Conservation (phyloP, 2,329 filamentous ascomycete species). For the Nemania serpens region DNA sequence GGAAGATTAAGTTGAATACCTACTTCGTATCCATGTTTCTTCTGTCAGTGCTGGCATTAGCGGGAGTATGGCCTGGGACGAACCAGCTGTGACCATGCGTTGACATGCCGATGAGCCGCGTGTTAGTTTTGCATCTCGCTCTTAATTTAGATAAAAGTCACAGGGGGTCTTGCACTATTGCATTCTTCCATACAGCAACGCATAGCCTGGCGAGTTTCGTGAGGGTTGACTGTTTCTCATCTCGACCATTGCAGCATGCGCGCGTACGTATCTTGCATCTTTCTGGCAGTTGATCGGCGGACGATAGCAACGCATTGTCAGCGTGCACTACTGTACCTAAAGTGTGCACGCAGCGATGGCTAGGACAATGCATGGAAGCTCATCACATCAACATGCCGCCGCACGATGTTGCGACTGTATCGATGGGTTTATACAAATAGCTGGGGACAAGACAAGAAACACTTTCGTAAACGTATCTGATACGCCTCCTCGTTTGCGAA, state of each 20-base stretch:
- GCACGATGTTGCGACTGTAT: constrained; percentile 9
- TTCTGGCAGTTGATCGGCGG: constrained; percentile 5
- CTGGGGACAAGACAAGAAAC: background rate
- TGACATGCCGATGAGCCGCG: constrained; percentile 23
- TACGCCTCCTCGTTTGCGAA: background rate
- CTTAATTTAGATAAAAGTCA: background rate
- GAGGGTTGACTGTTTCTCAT: background rate
- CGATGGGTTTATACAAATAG: constrained; percentile 1
- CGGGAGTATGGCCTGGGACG: constrained; percentile 11
- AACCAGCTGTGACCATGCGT: constrained; percentile 12
- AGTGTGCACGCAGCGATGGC: constrained; percentile 9
- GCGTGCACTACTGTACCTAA: background rate
- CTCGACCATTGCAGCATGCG: background rate
- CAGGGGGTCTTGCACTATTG: background rate
- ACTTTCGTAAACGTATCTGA: background rate
- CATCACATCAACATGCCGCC: constrained; percentile 19
- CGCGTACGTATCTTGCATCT: constrained; percentile 14
- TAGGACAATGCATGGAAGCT: constrained; percentile 11
- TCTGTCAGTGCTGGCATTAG: no score
- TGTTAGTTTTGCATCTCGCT: constrained; percentile 15
- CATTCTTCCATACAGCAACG: constrained; percentile 9
- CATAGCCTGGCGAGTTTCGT: constrained; percentile 6
- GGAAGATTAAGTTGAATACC: no score
- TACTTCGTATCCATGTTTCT: no score
- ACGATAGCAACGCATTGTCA: constrained; percentile 12